Evolutionary conservation across 2,329 filamentous ascomycete genomes (phyloP), one percentile per base, ranked within the genome.

Genomic region (Parafenestella ontariensis): DNA sequence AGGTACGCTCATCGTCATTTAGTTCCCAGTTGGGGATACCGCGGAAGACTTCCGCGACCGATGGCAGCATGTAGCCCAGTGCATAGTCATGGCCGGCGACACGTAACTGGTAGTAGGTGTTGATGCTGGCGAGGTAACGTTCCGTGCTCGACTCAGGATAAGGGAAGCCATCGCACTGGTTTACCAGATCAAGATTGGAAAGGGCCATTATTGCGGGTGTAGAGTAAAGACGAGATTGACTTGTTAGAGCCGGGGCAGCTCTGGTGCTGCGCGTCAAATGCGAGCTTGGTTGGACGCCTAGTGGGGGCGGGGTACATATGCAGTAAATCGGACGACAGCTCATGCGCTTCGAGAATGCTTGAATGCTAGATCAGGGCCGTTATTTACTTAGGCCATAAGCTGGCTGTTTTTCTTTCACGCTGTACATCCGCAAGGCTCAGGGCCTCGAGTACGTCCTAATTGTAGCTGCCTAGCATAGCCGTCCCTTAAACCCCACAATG

Each of bases 101-200:
- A 70, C 87, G 91, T 59, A 96, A 82, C 23, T 80, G 81, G 66
- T 87, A 83, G 74, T 86, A 87, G 9, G 81, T 80, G 45, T 76
- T 74, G 54, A 85, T 76, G 57, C 84, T 77, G 39, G 79, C 74
- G 40, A 82, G 77, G 73, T 89, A 86, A 46, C 79, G 78, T 53
- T 82, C 72, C 9, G 85, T 82, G 60, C 88, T 79, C 49, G 80
- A 81, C 51, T 88, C 82, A 51, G 84, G 82, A 76, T 96, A 91
- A 1, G 92, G 92, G 69, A 96, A 96, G 68, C 90, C 94, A 71
- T 87, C 84, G 75, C 83, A 85, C 73, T 86, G 82, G 47, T 80
- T 76, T 43, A 86, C 72, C 23, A 87, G 76, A 46, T 85, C 82
- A 45, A 86, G 76, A 59, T 85, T 82, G 23, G 80, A 79, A 56